Conservation (phyloP, 345 rosid species). For the Hevea brasiliensis region DNA sequence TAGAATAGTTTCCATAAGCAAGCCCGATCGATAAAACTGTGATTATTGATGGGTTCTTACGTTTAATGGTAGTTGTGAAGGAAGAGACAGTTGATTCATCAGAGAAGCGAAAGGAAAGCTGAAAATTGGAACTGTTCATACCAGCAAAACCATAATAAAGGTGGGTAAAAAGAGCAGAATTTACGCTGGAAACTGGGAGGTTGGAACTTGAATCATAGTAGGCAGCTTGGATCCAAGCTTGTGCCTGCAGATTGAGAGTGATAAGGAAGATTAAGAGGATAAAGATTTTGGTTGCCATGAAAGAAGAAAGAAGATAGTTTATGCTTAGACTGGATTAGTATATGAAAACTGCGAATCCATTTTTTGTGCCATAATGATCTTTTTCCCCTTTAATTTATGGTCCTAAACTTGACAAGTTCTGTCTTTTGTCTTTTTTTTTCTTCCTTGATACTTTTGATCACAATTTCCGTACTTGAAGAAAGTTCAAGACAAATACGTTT, state of each 20-base stretch:
- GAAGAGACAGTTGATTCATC: conserved; percentile 18
- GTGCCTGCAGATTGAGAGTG: neutral
- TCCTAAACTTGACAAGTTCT: too few relatives aligned
- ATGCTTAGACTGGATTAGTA: too few relatives aligned
- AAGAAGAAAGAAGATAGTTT: neutral
- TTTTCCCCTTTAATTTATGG: too few relatives aligned
- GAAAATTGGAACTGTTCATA: conserved; percentile 18
- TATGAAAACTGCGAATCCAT: too few relatives aligned
- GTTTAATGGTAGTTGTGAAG: conserved; percentile 31
- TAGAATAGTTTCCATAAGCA: conserved; percentile 28
- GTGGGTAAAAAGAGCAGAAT: conserved; percentile 21
- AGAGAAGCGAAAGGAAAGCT: conserved; percentile 3
- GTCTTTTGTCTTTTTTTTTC: too few relatives aligned
- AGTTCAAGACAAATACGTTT: too few relatives aligned
- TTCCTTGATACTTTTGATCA: too few relatives aligned
- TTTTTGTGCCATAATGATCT: too few relatives aligned
- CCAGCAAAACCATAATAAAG: conserved; percentile 17
- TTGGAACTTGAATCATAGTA: neutral
- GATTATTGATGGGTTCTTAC: conserved; percentile 28
- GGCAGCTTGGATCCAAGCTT: conserved; percentile 14
- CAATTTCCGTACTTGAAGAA: too few relatives aligned
- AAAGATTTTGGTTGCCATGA: neutral
- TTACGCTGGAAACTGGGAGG: neutral
- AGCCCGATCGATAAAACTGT: conserved; percentile 30
- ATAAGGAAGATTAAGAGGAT: neutral